Conservation (phyloP, 805 yeast genomes). For the Pichia manshurica region DNA sequence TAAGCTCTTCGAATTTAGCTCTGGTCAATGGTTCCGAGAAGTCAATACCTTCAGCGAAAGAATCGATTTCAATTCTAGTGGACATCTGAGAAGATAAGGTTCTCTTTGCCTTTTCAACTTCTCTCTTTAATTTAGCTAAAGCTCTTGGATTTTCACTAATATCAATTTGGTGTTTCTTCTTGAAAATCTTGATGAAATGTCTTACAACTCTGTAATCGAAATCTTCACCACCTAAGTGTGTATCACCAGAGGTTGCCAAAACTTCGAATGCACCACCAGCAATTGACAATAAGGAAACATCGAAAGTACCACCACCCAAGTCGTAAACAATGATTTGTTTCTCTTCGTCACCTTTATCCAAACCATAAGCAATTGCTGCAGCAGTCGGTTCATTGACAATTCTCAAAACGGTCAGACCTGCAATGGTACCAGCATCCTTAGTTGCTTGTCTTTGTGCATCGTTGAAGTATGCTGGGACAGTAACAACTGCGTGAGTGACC, state of each 20-base stretch:
- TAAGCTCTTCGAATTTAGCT: constrained; percentile 96
- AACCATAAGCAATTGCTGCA: constrained; percentile 95
- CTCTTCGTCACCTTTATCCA: constrained; percentile 76
- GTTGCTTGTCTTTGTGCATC: constrained; percentile 95
- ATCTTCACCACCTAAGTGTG: constrained; percentile 97
- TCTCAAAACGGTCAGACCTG: constrained; percentile 83
- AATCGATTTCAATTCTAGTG: constrained; percentile 92
- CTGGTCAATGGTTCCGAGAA: constrained; percentile 93
- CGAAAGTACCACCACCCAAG: constrained; percentile 97
- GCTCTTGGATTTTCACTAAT: constrained; percentile 78
- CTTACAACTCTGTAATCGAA: constrained; percentile 84
- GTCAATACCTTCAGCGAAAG: constrained; percentile 90
- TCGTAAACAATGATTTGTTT: constrained; percentile 89
- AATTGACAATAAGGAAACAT: constrained; percentile 80
- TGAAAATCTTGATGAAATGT: constrained; percentile 80
- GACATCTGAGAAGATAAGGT: constrained; percentile 92
- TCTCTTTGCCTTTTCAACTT: constrained; percentile 98
- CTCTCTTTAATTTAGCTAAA: constrained; percentile 89
- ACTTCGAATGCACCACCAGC: constrained; percentile 93
- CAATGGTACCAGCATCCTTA: constrained; percentile 88
- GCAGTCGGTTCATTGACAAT: constrained; percentile 95
- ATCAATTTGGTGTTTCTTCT: constrained; percentile 89
- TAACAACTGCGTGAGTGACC: constrained; percentile 86
- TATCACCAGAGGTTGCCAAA: constrained; percentile 91
- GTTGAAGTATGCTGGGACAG: constrained; percentile 90